Percentiles rank a stretch among this genome's conserved stretches.
Conservation (phyloP, 2,329 filamentous ascomycete genomes). For the Bipolaris gigantea region DNA sequence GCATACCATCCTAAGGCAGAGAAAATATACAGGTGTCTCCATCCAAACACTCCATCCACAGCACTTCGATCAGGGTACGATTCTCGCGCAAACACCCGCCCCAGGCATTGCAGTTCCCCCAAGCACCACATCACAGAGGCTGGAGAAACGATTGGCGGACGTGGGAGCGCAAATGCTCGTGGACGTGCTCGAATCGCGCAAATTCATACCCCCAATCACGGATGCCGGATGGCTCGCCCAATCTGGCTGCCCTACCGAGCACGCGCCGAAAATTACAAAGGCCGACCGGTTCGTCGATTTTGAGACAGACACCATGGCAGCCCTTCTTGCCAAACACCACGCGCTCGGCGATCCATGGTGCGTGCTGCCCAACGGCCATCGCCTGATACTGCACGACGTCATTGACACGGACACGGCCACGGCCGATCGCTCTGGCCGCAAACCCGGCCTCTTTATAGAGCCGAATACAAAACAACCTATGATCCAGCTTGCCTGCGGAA, state of each 20-base stretch:
- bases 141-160: constrained; percentile 60
- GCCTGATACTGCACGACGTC: constrained; percentile 32
- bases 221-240: constrained; percentile 37
- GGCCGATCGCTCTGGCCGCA: background rate
- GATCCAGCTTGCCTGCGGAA: constrained; percentile 5
- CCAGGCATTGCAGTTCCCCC: constrained; percentile 60
- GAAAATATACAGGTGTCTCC: constrained; percentile 70
- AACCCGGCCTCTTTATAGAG: constrained; percentile 11
- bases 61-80: constrained; percentile 75
- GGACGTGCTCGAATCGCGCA: constrained; percentile 60
- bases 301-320: constrained; percentile 54
- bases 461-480: background rate
- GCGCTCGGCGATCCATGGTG: constrained; percentile 72
- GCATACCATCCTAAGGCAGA: constrained; percentile 71
- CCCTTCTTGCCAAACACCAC: constrained; percentile 59
- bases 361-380: constrained; percentile 29
- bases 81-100: constrained; percentile 67
- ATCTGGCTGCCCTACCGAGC: constrained; percentile 34
- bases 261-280: constrained; percentile 74
- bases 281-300: constrained; percentile 66
- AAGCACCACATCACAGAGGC: constrained; percentile 51
- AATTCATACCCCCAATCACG: constrained; percentile 66
- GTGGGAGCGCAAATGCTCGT: constrained; percentile 73
- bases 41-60: constrained; percentile 81
- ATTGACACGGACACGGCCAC: background rate